phyloP scores from a whole-genome alignment of 148 eudicot species.

The Mesembryanthemum crystallinum region DNA sequence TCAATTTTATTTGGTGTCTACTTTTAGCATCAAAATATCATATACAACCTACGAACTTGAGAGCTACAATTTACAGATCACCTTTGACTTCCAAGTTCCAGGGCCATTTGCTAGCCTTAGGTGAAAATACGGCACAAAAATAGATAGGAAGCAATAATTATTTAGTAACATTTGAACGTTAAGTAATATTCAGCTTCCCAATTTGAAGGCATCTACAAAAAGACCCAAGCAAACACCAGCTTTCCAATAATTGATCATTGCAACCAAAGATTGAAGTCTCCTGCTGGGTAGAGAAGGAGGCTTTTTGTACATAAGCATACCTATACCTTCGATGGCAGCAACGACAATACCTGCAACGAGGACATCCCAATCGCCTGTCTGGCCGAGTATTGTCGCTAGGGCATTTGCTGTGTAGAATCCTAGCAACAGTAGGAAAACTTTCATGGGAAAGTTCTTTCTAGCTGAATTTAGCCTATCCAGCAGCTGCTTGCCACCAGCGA shows the following conservation, averaged over 20 bases:
- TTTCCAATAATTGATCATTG: conserved; percentile 85
- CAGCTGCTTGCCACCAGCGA: conserved; percentile 72
- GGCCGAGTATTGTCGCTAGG: conserved; percentile 89
- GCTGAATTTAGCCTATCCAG: conserved; percentile 71
- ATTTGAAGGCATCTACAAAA: conserved; percentile 95
- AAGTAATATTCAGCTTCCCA: conserved; percentile 59
- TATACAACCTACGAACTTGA: no score
- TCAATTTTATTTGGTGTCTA: no score
- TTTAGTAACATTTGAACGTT: neutral
- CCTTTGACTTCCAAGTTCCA: neutral
- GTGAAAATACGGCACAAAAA: neutral
- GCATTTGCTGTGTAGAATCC: conserved; percentile 99
- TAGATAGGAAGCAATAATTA: neutral
- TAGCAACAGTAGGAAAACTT: conserved; percentile 77
- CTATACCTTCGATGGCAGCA: conserved; percentile 93
- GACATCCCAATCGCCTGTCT: conserved; percentile 98
- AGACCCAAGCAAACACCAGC: conserved; percentile 98
- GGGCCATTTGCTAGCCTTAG: neutral
- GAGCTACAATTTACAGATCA: no score
- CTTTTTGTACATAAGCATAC: conserved; percentile 84
- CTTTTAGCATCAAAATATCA: no score
- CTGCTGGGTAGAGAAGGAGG: conserved; percentile 34
- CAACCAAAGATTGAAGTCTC: conserved; percentile 65
- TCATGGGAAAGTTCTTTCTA: conserved; percentile 86
- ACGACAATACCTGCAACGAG: conserved; percentile 93